A percentile compares a stretch with the other conserved stretches of the same genome.
Evolutionary conservation across 2,329 filamentous ascomycete species (phyloP).

Genomic region (Aureobasidium vineae): DNA sequence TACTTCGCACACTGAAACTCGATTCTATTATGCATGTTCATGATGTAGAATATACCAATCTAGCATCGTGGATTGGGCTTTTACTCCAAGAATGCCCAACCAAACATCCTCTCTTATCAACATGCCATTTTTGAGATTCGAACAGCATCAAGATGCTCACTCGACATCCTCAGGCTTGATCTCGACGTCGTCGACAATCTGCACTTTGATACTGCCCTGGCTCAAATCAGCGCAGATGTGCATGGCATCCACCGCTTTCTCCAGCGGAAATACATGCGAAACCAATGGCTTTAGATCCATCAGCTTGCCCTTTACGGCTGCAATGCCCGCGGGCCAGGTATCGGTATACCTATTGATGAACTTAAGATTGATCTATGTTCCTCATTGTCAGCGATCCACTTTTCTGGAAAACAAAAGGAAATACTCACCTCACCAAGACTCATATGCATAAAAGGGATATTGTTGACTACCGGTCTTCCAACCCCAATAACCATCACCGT

Average conservation of each 20-base stretch:
- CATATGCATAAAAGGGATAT: constrained; percentile 42
- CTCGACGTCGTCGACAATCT: constrained; percentile 42
- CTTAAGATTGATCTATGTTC: constrained; percentile 53
- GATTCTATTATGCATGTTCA: no score
- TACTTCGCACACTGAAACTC: no score
- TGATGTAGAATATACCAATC: no score
- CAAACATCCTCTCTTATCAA: no score
- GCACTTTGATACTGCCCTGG: constrained; percentile 60
- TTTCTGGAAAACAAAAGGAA: not conserved
- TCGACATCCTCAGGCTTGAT: constrained; percentile 11
- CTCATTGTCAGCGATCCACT: not conserved
- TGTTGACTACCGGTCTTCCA: constrained; percentile 38
- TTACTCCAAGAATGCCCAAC: not conserved
- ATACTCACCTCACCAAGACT: constrained; percentile 34
- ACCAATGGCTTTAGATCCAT: constrained; percentile 62
- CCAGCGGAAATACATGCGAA: constrained; percentile 62
- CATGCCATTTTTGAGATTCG: no score
- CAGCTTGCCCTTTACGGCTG: constrained; percentile 58
- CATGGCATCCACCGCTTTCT: constrained; percentile 60
- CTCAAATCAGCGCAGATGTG: constrained; percentile 53
- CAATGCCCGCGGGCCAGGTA: constrained; percentile 66
- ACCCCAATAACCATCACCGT: constrained; percentile 41
- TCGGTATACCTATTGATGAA: constrained; percentile 71
- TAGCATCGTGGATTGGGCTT: no score
- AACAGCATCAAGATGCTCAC: not conserved